Evolutionary conservation across 1,284 basidiomycete genomes (phyloP).

Genomic region (Ustilago sp.): DNA sequence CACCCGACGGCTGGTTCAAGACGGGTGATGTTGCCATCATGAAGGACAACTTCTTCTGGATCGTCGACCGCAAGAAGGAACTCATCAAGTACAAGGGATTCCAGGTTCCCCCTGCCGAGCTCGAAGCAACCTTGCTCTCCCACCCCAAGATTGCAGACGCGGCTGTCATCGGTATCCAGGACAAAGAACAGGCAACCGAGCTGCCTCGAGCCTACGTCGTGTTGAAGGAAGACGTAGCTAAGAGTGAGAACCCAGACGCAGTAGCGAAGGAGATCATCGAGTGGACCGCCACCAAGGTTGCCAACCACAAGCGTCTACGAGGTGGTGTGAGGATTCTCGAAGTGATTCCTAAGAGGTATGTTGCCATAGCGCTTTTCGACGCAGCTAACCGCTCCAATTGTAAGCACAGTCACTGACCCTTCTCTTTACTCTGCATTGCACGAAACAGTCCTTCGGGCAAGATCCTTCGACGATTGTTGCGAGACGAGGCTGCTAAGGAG

Average conservation of each 20-base stretch:
- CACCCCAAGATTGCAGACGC: constrained; percentile 58
- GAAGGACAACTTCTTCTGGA: constrained; percentile 58
- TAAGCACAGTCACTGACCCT: constrained; percentile 6
- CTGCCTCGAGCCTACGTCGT: constrained; percentile 69
- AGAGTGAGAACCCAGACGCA: constrained; percentile 41
- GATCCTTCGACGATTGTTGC: constrained; percentile 62
- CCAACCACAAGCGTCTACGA: constrained; percentile 69
- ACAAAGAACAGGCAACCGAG: constrained; percentile 49
- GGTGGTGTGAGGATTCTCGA: constrained; percentile 65
- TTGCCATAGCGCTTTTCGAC: neutral
- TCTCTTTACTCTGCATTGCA: neutral
- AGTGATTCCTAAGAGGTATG: constrained; percentile 59
- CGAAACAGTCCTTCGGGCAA: constrained; percentile 59
- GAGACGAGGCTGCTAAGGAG: constrained; percentile 54
- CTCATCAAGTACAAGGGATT: constrained; percentile 62
- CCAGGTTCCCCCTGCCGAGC: constrained; percentile 61
- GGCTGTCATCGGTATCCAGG: constrained; percentile 43
- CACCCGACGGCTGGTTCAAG: constrained; percentile 58
- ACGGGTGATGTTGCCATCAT: constrained; percentile 60
- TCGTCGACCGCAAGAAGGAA: constrained; percentile 62
- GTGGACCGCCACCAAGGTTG: constrained; percentile 66
- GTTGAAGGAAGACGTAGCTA: constrained; percentile 40
- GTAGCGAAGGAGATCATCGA: constrained; percentile 62
- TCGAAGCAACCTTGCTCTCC: constrained; percentile 47
- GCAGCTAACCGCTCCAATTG: neutral